Conservation (phyloP, 140 eudicot genomes). For the Anethum foeniculum region DNA sequence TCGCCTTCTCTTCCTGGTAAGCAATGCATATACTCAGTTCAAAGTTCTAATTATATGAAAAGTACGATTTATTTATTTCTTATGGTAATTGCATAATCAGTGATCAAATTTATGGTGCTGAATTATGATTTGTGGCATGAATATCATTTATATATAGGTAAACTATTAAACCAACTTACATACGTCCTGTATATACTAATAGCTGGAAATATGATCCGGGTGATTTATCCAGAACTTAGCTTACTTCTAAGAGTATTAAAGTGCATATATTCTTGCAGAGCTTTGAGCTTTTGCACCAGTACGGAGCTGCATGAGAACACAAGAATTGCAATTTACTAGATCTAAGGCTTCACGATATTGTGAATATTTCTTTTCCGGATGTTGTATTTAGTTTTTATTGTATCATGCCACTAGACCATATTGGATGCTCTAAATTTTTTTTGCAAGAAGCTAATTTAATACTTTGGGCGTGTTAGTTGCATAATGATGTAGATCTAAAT, state of each 20-base stretch:
- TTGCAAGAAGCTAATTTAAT: not conserved
- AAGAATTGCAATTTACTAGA: not conserved
- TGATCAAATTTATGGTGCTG: not conserved
- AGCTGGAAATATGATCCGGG: not conserved
- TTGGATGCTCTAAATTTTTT: not conserved
- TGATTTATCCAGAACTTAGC: not conserved
- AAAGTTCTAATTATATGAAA: not conserved
- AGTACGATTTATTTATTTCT: not conserved
- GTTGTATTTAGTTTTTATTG: not conserved
- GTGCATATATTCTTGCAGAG: not conserved
- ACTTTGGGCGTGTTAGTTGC: not conserved
- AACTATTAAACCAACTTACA: not conserved
- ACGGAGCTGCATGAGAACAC: not conserved
- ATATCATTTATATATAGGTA: not conserved
- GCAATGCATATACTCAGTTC: slow-evolving; percentile 18
- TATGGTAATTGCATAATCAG: not conserved
- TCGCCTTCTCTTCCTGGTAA: slow-evolving; percentile 95
- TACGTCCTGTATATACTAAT: not conserved
- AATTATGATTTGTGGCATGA: not conserved
- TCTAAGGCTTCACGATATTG: not conserved
- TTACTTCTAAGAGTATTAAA: not conserved
- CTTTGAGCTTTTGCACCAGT: not conserved
- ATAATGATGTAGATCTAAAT: not conserved
- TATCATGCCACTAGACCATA: not conserved
- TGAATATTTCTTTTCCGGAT: not conserved